These are phyloP conservation scores for Strobilomyces echinocephalus DNA, from an alignment of 768 basidiomycete genomes.

Conservation along the genomic window DNA sequence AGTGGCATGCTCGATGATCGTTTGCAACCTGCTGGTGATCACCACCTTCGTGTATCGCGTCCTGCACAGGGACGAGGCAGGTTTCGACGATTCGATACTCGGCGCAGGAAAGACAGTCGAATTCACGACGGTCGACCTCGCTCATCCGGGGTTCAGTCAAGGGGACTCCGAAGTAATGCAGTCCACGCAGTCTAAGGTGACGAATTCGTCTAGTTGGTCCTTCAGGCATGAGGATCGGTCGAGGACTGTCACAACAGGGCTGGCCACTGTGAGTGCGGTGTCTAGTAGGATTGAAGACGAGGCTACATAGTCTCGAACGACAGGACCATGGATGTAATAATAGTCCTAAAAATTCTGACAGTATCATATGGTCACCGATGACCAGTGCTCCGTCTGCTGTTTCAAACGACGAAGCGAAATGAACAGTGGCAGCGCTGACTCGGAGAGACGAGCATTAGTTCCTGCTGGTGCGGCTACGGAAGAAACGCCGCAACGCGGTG, in stretches of 20 bases:
- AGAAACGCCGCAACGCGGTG: no score
- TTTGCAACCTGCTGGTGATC: slow-evolving; percentile 25
- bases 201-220: slow-evolving; percentile 8
- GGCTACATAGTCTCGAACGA: neutral
- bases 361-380: neutral
- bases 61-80: neutral
- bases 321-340: neutral
- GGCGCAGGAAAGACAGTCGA: neutral
- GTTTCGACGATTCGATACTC: neutral
- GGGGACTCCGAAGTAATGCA: neutral
- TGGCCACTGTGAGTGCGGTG: neutral
- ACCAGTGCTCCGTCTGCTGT: neutral
- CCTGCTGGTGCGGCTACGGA: no score
- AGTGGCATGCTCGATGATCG: slow-evolving; percentile 13
- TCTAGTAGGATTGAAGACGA: neutral
- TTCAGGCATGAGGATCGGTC: slow-evolving; percentile 1
- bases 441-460: no score
- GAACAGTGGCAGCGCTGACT: neutral
- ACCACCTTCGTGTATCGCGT: slow-evolving; percentile 18
- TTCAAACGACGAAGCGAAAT: neutral
- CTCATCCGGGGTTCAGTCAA: neutral
- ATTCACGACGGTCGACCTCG: slow-evolving; percentile 15
- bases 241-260: neutral
- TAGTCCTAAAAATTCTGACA: neutral
- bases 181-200: neutral